phyloP scores from a whole-genome alignment of 495 filamentous ascomycete genomes.

The Neurospora sp. region DNA sequence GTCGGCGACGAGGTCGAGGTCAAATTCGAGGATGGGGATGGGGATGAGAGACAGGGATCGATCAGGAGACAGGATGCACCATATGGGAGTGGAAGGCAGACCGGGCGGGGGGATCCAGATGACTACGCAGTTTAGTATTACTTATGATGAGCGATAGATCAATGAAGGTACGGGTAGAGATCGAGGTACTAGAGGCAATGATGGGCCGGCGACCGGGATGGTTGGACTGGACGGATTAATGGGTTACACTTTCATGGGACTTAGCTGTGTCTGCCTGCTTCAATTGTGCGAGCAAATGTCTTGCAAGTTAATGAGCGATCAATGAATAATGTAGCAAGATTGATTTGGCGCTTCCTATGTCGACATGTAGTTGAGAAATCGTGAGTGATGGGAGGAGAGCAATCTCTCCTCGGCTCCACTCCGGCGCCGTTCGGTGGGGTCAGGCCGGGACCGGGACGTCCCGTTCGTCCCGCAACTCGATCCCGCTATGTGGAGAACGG shows the following conservation, averaged over 20 bases:
- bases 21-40: background rate
- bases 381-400: background rate
- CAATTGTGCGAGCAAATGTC: background rate
- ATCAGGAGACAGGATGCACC: background rate
- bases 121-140: constrained; percentile 4
- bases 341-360: background rate
- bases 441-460: background rate
- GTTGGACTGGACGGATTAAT: background rate
- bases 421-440: background rate
- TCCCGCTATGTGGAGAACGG: background rate
- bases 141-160: background rate
- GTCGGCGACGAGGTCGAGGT: background rate
- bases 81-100: background rate
- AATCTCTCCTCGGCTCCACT: background rate
- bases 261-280: background rate
- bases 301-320: background rate
- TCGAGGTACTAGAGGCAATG: background rate
- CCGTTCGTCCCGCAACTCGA: background rate
- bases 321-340: background rate
- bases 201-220: background rate
- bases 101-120: background rate
- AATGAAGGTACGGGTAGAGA: background rate
- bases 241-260: background rate
- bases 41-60: background rate
- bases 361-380: background rate